phyloP scores from a whole-genome alignment of 176 grass and related monocot genomes.

The Hsuehochloa calcarea region DNA sequence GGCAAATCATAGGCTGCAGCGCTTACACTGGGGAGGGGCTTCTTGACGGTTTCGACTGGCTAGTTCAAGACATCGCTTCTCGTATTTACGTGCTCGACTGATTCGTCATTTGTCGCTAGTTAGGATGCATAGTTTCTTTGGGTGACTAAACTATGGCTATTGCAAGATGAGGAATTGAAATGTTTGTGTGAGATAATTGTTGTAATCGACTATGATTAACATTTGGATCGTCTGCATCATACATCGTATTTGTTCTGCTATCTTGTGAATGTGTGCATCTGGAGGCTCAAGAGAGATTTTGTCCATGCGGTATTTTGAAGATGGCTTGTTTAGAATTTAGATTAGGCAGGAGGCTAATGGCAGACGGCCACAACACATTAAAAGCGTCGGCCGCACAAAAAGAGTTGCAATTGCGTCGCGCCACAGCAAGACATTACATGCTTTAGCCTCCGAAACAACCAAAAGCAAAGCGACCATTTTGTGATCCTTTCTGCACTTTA shows the following conservation, averaged over 20 bases:
- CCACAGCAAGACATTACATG: no score
- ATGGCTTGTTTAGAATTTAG: neutral
- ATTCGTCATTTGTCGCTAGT: neutral
- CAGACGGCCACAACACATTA: no score
- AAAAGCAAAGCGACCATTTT: neutral
- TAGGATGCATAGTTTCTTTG: neutral
- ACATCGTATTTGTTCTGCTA: neutral
- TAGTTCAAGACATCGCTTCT: conserved; percentile 81
- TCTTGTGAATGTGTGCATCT: neutral
- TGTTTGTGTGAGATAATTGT: neutral
- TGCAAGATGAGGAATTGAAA: neutral
- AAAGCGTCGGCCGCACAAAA: no score
- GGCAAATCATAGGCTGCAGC: conserved; percentile 76
- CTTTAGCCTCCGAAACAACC: no score
- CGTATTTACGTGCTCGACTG: conserved; percentile 72
- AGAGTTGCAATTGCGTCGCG: no score
- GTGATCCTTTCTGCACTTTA: neutral
- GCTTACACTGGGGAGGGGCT: conserved; percentile 74
- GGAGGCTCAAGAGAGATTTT: neutral
- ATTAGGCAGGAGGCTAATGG: neutral
- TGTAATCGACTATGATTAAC: neutral
- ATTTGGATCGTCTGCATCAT: neutral
- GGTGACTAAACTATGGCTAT: neutral
- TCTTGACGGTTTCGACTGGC: conserved; percentile 75
- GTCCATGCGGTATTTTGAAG: neutral